A percentile compares a stretch with the other conserved stretches of the same genome.
Conservation (phyloP, 176 grass and related monocot species). For the Oryza punctata region DNA sequence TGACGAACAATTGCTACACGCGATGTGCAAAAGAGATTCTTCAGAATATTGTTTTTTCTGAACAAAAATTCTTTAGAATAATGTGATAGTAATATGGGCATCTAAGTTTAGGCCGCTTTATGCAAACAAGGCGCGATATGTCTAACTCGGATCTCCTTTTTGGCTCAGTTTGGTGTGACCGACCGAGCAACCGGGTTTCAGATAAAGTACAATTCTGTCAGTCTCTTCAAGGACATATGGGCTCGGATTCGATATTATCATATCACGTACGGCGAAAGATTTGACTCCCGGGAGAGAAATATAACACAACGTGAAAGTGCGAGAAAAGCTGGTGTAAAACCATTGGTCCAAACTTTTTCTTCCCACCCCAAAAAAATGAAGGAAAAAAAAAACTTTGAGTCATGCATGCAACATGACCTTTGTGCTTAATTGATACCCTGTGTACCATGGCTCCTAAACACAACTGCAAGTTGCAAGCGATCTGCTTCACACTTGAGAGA, state of each 20-base stretch:
- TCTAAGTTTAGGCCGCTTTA: slow-evolving; percentile 35
- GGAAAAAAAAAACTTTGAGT: not conserved
- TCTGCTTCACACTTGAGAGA: not conserved
- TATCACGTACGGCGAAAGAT: slow-evolving; percentile 31
- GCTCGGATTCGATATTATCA: slow-evolving; percentile 39
- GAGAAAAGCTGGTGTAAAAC: slow-evolving; percentile 1
- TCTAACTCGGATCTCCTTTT: slow-evolving; percentile 42
- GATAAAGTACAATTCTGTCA: slow-evolving; percentile 45
- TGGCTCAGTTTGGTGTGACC: slow-evolving; percentile 37
- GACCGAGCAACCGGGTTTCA: slow-evolving; percentile 43
- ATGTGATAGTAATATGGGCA: slow-evolving; percentile 33
- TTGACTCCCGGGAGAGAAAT: not conserved
- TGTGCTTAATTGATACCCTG: slow-evolving; percentile 15
- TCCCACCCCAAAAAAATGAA: not conserved
- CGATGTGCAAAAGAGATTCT: slow-evolving; percentile 24
- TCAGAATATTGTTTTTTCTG: slow-evolving; percentile 2
- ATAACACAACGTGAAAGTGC: not conserved
- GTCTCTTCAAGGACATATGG: slow-evolving; percentile 6
- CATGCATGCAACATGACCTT: not conserved
- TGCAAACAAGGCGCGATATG: slow-evolving; percentile 42
- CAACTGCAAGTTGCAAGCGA: not conserved
- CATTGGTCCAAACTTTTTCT: slow-evolving; percentile 7
- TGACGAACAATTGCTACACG: slow-evolving; percentile 24
- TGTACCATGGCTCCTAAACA: not conserved
- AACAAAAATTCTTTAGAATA: slow-evolving; percentile 11